phyloP scores from a whole-genome alignment of 257 asterid genomes.

The Fraxinus americana region DNA sequence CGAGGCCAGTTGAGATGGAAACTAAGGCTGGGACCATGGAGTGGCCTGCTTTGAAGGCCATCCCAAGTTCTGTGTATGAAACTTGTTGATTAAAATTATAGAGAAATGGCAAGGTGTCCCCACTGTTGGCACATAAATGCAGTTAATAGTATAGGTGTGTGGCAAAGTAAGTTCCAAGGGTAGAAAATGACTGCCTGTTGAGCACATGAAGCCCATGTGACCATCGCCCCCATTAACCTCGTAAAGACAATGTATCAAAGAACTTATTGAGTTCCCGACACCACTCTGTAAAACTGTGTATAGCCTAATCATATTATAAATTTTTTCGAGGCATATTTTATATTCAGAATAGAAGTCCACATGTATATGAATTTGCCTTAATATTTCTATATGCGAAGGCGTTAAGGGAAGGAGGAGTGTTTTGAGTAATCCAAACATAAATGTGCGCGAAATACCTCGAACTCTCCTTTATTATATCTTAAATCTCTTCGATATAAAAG shows the following conservation, averaged over 20 bases:
- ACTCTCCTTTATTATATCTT: no score
- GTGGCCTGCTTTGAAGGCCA: not conserved
- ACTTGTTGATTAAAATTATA: not conserved
- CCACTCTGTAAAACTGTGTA: not conserved
- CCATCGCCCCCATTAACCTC: not conserved
- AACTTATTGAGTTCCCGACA: no score
- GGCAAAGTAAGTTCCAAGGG: not conserved
- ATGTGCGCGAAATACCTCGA: no score
- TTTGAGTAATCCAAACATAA: no score
- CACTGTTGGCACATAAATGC: not conserved
- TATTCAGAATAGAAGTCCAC: not conserved
- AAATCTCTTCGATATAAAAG: no score
- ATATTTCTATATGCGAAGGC: no score
- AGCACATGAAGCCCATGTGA: constrained; percentile 1
- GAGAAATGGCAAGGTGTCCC: not conserved
- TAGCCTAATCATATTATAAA: not conserved
- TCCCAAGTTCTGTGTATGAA: not conserved
- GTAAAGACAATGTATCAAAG: no score
- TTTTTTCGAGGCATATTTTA: no score
- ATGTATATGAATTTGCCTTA: no score
- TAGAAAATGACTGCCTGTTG: not conserved
- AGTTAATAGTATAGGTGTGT: not conserved
- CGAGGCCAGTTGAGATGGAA: not conserved
- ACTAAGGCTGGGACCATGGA: not conserved
- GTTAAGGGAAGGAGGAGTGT: not conserved